These are phyloP conservation scores for Candida insectalens DNA, from an alignment of 805 yeast species.

Conservation along the genomic window DNA sequence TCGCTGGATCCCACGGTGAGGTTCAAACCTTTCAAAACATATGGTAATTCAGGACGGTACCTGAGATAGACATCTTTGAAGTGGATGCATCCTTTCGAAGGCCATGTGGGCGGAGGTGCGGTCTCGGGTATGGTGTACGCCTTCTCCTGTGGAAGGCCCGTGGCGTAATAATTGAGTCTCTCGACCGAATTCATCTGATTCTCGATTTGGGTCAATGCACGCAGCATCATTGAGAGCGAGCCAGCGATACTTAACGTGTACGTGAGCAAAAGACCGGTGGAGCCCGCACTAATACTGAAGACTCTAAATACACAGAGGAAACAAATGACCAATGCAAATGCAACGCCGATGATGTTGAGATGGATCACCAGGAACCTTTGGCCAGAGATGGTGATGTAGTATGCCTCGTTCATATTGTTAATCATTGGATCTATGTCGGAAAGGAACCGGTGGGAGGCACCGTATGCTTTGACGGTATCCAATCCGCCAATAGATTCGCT, in stretches of 20 bases:
- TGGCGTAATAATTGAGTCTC: conserved; percentile 57
- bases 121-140: conserved; percentile 37
- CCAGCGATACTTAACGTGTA: conserved; percentile 54
- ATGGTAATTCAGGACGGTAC: conserved; percentile 53
- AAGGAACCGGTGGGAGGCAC: conserved; percentile 31
- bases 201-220: conserved; percentile 62
- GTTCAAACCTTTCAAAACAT: conserved; percentile 39
- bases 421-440: conserved; percentile 35
- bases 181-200: conserved; percentile 80
- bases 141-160: conserved; percentile 55
- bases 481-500: conserved; percentile 62
- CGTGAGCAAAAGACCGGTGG: conserved; percentile 53
- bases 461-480: conserved; percentile 54
- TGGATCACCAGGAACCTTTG: conserved; percentile 59
- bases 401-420: conserved; percentile 59
- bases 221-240: conserved; percentile 37
- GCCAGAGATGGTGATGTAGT: conserved; percentile 41
- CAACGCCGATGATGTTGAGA: conserved; percentile 37
- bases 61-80: conserved; percentile 41
- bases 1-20: conserved; percentile 42
- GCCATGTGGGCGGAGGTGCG: conserved; percentile 40
- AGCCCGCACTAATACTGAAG: conserved; percentile 45
- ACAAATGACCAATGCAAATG: conserved; percentile 37
- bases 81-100: conserved; percentile 33
- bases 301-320: conserved; percentile 50